These are phyloP conservation scores for Eutypa lata DNA, from an alignment of 2,329 filamentous ascomycete species.

Conservation along the genomic window DNA sequence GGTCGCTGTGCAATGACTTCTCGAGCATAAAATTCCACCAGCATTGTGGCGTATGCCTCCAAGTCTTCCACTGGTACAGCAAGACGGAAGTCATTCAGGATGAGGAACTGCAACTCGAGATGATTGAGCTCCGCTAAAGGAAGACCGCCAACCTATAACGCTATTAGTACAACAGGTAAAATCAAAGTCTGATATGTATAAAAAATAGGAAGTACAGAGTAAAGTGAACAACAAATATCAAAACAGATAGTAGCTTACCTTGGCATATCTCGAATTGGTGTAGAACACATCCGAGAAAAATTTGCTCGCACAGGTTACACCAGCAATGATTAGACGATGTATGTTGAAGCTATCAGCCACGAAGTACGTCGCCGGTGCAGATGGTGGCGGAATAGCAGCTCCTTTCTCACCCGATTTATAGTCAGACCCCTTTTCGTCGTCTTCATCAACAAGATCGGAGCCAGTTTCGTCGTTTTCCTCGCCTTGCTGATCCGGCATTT, in stretches of 20 bases:
- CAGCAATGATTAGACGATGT: constrained; percentile 91
- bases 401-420: constrained; percentile 23
- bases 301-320: constrained; percentile 97
- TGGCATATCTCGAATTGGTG: constrained; percentile 97
- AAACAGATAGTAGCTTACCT: constrained; percentile 57
- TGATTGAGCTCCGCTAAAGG: constrained; percentile 92
- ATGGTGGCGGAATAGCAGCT: constrained; percentile 10
- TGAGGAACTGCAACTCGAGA: constrained; percentile 89
- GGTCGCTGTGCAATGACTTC: constrained; percentile 64
- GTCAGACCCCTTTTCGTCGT: constrained; percentile 36
- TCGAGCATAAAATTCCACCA: constrained; percentile 94
- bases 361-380: constrained; percentile 60
- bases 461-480: constrained; percentile 43
- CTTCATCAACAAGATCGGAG: constrained; percentile 49
- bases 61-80: constrained; percentile 92
- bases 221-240: background rate
- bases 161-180: background rate
- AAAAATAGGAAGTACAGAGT: background rate
- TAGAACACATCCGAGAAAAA: constrained; percentile 99
- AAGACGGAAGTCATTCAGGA: constrained; percentile 93
- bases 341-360: constrained; percentile 99
- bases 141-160: constrained; percentile 78
- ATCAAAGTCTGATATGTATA: background rate
- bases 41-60: constrained; percentile 96
- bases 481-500: constrained; percentile 33